These are phyloP conservation scores for Patellifolia procumbens DNA, from an alignment of 179 eudicot genomes.

Conservation along the genomic window DNA sequence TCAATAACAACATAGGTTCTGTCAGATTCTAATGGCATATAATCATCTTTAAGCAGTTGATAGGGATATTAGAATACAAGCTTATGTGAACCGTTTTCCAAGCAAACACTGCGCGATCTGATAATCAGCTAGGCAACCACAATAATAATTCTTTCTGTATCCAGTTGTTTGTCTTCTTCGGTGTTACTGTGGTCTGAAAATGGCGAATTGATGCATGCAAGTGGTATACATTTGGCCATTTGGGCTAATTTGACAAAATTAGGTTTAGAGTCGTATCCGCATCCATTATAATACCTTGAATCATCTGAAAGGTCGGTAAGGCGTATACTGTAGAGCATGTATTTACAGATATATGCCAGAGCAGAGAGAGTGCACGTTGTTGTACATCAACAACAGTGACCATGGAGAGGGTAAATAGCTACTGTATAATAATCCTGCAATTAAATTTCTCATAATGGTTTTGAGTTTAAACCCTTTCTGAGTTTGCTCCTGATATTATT, in stretches of 20 bases:
- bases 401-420: neutral
- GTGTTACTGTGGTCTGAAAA: neutral
- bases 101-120: neutral
- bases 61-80: neutral
- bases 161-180: neutral
- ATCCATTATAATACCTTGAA: too few relatives aligned
- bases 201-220: too few relatives aligned
- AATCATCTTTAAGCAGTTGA: neutral
- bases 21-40: neutral
- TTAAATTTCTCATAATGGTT: too few relatives aligned
- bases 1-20: neutral
- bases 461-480: neutral
- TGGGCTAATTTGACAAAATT: too few relatives aligned
- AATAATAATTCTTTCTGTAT: neutral
- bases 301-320: too few relatives aligned
- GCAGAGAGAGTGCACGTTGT: neutral
- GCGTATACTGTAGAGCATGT: neutral
- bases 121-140: neutral
- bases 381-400: neutral
- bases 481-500: conserved; percentile 4
- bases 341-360: neutral
- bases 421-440: neutral
- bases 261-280: too few relatives aligned
- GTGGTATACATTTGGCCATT: too few relatives aligned
- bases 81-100: neutral